A percentile compares a stretch with the other conserved stretches of the same genome.
These are phyloP conservation scores for Keithomyces neogunnii DNA, from an alignment of 2,329 filamentous ascomycete species.

Conservation along the genomic window DNA sequence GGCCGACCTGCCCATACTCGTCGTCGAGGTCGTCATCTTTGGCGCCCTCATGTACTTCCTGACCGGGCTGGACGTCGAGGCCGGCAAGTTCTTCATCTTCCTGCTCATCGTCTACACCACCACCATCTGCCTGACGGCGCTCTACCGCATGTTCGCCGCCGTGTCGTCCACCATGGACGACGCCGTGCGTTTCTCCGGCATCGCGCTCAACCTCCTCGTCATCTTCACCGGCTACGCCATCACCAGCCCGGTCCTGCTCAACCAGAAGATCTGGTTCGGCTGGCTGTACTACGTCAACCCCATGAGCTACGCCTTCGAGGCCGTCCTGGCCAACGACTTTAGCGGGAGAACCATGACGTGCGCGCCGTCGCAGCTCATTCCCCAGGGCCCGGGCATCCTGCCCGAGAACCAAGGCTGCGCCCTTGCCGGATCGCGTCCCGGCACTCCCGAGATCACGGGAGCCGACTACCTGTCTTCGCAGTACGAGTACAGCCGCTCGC, in stretches of 20 bases:
- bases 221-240: slow-evolving; percentile 42
- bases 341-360: slow-evolving; percentile 35
- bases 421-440: slow-evolving; percentile 37
- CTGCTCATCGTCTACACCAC: slow-evolving; percentile 38
- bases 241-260: slow-evolving; percentile 41
- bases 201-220: slow-evolving; percentile 43
- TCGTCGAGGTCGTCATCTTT: slow-evolving; percentile 24
- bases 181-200: slow-evolving; percentile 32
- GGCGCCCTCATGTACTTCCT: slow-evolving; percentile 37
- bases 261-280: slow-evolving; percentile 50
- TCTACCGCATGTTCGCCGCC: slow-evolving; percentile 37
- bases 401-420: slow-evolving; percentile 40
- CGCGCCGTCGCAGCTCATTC: slow-evolving; percentile 34
- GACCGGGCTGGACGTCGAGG: slow-evolving; percentile 29
- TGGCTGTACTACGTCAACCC: slow-evolving; percentile 64
- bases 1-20: slow-evolving; percentile 35
- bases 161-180: slow-evolving; percentile 5
- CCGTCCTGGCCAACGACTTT: slow-evolving; percentile 62
- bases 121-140: slow-evolving; percentile 55
- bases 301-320: slow-evolving; percentile 58
- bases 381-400: slow-evolving; percentile 31
- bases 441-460: slow-evolving; percentile 32
- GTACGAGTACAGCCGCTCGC: slow-evolving; percentile 43
- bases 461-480: slow-evolving; percentile 46
- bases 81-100: slow-evolving; percentile 37